These are phyloP conservation scores for Lipomyces sp. DNA, from an alignment of 805 yeast genomes.

Conservation along the genomic window DNA sequence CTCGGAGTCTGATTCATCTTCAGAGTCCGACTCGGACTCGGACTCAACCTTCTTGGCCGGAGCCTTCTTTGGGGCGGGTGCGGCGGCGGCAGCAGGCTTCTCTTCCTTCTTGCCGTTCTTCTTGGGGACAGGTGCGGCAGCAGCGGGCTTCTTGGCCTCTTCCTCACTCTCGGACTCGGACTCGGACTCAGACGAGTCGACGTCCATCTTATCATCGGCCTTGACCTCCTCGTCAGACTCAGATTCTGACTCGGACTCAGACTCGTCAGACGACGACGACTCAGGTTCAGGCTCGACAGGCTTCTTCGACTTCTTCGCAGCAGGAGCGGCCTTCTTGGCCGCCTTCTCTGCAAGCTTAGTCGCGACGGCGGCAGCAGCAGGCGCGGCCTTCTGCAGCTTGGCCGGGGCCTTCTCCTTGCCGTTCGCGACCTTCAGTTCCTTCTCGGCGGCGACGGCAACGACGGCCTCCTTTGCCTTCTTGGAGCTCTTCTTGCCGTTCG, in stretches of 20 bases:
- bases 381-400: conserved; percentile 31
- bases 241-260: conserved; percentile 35
- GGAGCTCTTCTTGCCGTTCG: conserved; percentile 32
- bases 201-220: too few relatives aligned
- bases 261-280: conserved; percentile 33
- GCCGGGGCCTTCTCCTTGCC: conserved; percentile 19
- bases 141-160: conserved; percentile 6
- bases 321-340: conserved; percentile 27
- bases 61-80: not conserved
- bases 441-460: conserved; percentile 37
- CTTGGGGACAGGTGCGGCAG: conserved; percentile 29
- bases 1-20: conserved; percentile 36
- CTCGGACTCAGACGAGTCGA: not conserved
- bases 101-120: conserved; percentile 37
- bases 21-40: conserved; percentile 35
- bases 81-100: conserved; percentile 14
- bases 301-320: conserved; percentile 8
- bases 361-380: conserved; percentile 30
- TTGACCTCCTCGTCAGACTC: conserved; percentile 33
- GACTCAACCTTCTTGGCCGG: conserved; percentile 7
- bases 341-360: conserved; percentile 30
- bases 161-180: conserved; percentile 4
- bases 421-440: conserved; percentile 14
- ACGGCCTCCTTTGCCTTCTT: conserved; percentile 34
- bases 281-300: conserved; percentile 18